Percentiles rank a stretch among this genome's conserved stretches.
phyloP scores from a whole-genome alignment of 306 rosid genomes.

The Lagenaria siceraria region DNA sequence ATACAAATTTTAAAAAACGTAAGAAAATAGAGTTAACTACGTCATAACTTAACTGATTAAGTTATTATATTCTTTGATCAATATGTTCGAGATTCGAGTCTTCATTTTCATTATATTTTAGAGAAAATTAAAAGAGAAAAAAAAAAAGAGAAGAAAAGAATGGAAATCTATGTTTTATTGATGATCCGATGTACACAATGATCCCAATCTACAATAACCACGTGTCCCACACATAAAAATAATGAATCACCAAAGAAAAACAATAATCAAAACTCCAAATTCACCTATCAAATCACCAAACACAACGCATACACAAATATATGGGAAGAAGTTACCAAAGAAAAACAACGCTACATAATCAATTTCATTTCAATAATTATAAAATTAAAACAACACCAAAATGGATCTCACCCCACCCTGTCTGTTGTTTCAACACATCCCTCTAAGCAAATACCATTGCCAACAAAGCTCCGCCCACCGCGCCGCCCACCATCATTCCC shows the following conservation, averaged over 20 bases:
- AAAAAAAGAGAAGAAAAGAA: background rate
- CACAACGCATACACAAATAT: background rate
- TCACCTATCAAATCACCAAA: background rate
- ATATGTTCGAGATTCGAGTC: too few relatives aligned
- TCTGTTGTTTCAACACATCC: background rate
- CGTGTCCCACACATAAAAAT: constrained; percentile 5
- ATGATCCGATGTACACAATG: constrained; percentile 1
- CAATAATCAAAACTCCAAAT: background rate
- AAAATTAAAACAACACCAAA: background rate
- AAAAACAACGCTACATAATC: background rate
- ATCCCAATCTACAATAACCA: background rate
- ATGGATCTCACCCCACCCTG: background rate
- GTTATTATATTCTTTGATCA: too few relatives aligned
- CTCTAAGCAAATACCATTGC: constrained; percentile 51
- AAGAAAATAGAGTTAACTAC: too few relatives aligned
- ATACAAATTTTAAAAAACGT: too few relatives aligned
- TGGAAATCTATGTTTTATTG: background rate
- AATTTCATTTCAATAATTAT: background rate
- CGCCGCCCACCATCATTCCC: constrained; percentile 38
- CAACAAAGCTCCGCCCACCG: constrained; percentile 45
- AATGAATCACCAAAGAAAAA: background rate
- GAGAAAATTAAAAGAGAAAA: too few relatives aligned
- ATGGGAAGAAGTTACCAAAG: background rate
- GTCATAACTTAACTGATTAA: too few relatives aligned
- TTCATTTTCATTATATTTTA: too few relatives aligned